phyloP scores from a whole-genome alignment of 345 rosid genomes.

The Syzygium grande region DNA sequence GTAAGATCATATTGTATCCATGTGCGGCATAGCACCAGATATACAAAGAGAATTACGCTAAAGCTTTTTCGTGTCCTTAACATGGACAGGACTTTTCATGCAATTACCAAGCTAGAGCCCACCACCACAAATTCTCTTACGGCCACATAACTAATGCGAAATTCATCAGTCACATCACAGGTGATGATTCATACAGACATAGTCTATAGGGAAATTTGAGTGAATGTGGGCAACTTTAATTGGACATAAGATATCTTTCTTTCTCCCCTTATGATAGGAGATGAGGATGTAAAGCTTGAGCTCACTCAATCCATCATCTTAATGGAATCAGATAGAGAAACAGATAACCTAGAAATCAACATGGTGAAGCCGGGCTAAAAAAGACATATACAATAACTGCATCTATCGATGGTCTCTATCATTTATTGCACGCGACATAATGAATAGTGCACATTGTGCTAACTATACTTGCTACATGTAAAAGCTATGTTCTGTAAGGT shows the following conservation, averaged over 20 bases:
- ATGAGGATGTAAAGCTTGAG: background rate
- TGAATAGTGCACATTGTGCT: background rate
- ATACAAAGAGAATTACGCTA: background rate
- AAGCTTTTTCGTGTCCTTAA: background rate
- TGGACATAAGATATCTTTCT: background rate
- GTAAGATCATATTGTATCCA: background rate
- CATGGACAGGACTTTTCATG: background rate
- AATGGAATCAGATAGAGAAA: background rate
- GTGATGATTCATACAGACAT: background rate
- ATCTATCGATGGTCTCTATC: background rate
- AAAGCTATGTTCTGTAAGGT: conserved; percentile 9
- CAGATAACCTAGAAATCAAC: background rate
- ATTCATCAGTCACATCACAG: background rate
- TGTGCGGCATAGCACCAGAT: background rate
- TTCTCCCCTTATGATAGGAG: background rate
- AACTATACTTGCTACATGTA: background rate
- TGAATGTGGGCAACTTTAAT: background rate
- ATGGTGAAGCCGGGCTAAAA: background rate
- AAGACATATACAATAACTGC: background rate
- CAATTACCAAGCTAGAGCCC: background rate
- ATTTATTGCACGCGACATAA: background rate
- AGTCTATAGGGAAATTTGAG: background rate
- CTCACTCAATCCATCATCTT: background rate
- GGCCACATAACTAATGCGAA: background rate
- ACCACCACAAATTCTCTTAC: background rate